Evolutionary conservation across 2,329 filamentous ascomycete species (phyloP).

Genomic region (Nothopassalora personata): DNA sequence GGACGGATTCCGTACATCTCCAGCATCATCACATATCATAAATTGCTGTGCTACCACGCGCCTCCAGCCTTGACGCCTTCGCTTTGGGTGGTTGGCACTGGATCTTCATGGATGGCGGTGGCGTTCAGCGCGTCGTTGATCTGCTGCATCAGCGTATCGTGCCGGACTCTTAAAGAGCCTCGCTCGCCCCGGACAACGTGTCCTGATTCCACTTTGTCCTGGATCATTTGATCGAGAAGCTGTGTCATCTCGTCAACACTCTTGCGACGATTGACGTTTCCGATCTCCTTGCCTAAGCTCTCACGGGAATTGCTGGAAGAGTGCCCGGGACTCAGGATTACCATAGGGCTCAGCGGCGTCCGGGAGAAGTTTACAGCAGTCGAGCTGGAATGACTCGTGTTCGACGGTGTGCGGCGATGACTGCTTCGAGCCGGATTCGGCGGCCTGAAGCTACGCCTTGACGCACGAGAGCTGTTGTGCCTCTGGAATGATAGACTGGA

Average conservation of each 20-base stretch:
- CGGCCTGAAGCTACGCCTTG: slow-evolving; percentile 14
- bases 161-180: slow-evolving; percentile 55
- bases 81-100: background rate
- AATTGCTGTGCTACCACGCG: slow-evolving; percentile 1
- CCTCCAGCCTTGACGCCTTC: background rate
- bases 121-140: slow-evolving; percentile 5
- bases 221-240: slow-evolving; percentile 95
- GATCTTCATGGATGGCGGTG: background rate
- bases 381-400: slow-evolving; percentile 21
- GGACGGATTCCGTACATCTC: slow-evolving; percentile 7
- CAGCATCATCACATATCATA: slow-evolving; percentile 9
- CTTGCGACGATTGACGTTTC: slow-evolving; percentile 37
- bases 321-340: slow-evolving; percentile 22
- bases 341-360: slow-evolving; percentile 28
- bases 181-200: slow-evolving; percentile 62
- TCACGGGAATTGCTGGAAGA: slow-evolving; percentile 17
- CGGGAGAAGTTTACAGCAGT: slow-evolving; percentile 26
- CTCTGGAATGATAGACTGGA: slow-evolving; percentile 14
- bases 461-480: slow-evolving; percentile 20
- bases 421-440: slow-evolving; percentile 1
- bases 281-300: slow-evolving; percentile 7
- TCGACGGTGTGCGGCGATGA: slow-evolving; percentile 27
- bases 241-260: slow-evolving; percentile 89
- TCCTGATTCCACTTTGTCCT: slow-evolving; percentile 74
- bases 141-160: slow-evolving; percentile 14